A percentile compares a stretch with the other conserved stretches of the same genome.
These are phyloP conservation scores for Trypanosoma platydactyli DNA, from an alignment of 208 protist genomes.

Conservation along the genomic window DNA sequence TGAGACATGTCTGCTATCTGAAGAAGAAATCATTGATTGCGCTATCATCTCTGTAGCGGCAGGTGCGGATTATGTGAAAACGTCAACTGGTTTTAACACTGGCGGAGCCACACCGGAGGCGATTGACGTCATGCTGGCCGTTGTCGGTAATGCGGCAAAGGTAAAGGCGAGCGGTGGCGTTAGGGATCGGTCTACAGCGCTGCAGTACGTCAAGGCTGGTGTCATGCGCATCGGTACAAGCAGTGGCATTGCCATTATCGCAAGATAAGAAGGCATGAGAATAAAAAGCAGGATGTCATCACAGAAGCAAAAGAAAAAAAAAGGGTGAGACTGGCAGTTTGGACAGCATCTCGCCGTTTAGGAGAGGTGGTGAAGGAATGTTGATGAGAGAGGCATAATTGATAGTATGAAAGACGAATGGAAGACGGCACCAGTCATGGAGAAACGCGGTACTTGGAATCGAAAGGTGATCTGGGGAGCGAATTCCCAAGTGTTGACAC, in stretches of 20 bases:
- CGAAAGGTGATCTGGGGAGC: no score
- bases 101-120: constrained; percentile 85
- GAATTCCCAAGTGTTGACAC: no score
- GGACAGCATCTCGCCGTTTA: no score
- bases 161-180: constrained; percentile 94
- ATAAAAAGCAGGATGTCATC: neutral
- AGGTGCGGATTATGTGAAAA: constrained; percentile 94
- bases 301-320: constrained; percentile 7
- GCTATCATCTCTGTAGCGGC: constrained; percentile 84
- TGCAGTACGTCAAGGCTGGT: constrained; percentile 82
- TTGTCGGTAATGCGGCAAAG: constrained; percentile 70
- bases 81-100: constrained; percentile 93
- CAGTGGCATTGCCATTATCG: constrained; percentile 77
- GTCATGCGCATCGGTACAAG: constrained; percentile 93
- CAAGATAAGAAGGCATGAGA: neutral
- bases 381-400: neutral
- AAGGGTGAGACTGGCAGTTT: neutral
- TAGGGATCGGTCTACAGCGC: constrained; percentile 59
- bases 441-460: no score
- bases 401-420: neutral
- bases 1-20: constrained; percentile 89
- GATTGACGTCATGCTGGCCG: constrained; percentile 90
- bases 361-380: no score
- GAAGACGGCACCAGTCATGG: neutral
- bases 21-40: constrained; percentile 91